phyloP scores from a whole-genome alignment of 352 stramenopile genomes.

The Phytopythium kandeliae region DNA sequence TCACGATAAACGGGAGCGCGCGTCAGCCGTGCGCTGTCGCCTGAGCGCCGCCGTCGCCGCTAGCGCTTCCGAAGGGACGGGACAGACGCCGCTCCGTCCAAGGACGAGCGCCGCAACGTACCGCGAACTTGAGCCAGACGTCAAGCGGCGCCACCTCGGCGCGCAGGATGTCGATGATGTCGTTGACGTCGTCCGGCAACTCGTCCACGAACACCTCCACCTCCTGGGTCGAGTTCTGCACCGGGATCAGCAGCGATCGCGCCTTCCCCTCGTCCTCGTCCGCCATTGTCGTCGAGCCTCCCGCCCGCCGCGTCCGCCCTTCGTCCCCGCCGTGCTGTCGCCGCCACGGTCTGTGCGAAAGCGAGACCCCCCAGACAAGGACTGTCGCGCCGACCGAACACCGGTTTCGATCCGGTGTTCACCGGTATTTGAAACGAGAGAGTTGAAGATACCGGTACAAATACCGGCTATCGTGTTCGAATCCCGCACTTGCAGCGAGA shows the following conservation, averaged over 20 bases:
- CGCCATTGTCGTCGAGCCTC: constrained; percentile 11
- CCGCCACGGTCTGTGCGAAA: not conserved
- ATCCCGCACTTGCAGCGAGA: too few relatives aligned
- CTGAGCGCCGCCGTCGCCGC: too few relatives aligned
- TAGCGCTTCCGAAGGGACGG: too few relatives aligned
- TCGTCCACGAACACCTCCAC: constrained; percentile 90
- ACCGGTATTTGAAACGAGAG: not conserved
- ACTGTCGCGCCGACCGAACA: not conserved
- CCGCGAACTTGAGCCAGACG: constrained; percentile 89
- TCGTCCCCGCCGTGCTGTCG: not conserved
- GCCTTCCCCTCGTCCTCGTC: constrained; percentile 35
- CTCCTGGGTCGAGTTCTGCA: constrained; percentile 87
- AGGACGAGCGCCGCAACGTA: too few relatives aligned
- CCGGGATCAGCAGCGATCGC: constrained; percentile 85
- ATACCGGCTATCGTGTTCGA: too few relatives aligned
- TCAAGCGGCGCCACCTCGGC: constrained; percentile 88
- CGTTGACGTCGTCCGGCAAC: constrained; percentile 86
- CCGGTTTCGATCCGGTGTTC: not conserved
- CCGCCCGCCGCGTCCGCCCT: not conserved
- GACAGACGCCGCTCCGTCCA: too few relatives aligned
- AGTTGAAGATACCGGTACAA: constrained; percentile 2
- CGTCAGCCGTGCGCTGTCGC: too few relatives aligned
- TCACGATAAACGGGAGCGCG: not conserved
- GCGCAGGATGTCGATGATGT: constrained; percentile 89
- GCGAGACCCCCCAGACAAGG: too few relatives aligned